Conservation (phyloP, 106 monocot genomes). For the Phalaenopsis equestris region DNA sequence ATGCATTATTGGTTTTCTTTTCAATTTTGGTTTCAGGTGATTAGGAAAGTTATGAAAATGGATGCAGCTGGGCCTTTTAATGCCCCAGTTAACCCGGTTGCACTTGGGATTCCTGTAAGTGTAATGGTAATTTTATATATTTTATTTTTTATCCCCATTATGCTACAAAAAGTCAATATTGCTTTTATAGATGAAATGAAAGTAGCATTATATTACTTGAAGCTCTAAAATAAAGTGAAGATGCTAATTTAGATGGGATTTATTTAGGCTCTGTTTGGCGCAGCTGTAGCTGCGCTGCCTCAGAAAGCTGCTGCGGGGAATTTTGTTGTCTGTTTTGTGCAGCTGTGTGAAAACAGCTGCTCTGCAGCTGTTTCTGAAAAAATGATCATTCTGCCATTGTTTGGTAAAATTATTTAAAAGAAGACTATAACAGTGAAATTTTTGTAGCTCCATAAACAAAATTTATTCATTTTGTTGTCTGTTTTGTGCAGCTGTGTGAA, state of each 20-base stretch:
- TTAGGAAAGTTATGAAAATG: constrained; percentile 97
- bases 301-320: too few relatives aligned
- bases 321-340: too few relatives aligned
- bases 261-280: background rate
- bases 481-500: too few relatives aligned
- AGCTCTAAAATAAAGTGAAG: background rate
- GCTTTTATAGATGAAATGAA: background rate
- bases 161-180: background rate
- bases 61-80: constrained; percentile 95
- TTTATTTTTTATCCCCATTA: background rate
- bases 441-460: too few relatives aligned
- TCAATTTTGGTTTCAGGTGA: constrained; percentile 41
- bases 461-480: too few relatives aligned
- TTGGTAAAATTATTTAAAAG: too few relatives aligned
- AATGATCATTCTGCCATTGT: too few relatives aligned
- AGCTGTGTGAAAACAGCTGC: too few relatives aligned
- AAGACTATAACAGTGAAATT: too few relatives aligned
- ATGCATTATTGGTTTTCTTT: background rate
- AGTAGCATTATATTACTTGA: background rate
- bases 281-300: too few relatives aligned
- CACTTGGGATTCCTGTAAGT: constrained; percentile 90
- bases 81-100: constrained; percentile 82
- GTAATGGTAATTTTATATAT: constrained; percentile 4
- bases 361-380: too few relatives aligned
- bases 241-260: background rate